phyloP scores from a whole-genome alignment of 768 basidiomycete species.

The Leccinum aurantiacum region DNA sequence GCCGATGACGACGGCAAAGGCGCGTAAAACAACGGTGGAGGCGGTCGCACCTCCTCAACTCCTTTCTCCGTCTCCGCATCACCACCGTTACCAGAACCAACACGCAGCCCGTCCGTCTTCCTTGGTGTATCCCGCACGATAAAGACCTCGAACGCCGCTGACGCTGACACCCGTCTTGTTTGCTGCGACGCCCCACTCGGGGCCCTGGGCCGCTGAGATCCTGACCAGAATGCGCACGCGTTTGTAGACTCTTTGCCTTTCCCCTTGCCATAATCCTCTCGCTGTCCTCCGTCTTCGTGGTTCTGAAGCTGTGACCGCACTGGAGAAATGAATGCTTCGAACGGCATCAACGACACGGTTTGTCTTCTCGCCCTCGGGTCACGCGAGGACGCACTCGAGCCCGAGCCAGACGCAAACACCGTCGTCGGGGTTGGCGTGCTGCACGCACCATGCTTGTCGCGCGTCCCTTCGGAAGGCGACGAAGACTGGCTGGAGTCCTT shows the following conservation, averaged over 20 bases:
- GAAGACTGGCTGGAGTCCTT: neutral
- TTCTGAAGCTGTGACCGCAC: neutral
- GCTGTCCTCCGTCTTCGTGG: neutral
- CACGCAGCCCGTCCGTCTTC: neutral
- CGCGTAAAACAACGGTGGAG: neutral
- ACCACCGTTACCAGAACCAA: neutral
- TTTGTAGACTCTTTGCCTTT: neutral
- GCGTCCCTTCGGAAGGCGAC: neutral
- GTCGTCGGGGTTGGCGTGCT: conserved; percentile 4
- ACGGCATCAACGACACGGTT: conserved; percentile 2
- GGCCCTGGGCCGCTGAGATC: neutral
- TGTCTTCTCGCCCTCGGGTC: neutral
- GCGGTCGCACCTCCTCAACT: neutral
- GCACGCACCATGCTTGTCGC: neutral
- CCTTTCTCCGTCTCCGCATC: neutral
- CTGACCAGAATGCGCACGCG: neutral
- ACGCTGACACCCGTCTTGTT: conserved; percentile 13
- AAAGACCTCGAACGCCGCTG: conserved; percentile 18
- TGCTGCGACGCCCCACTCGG: neutral
- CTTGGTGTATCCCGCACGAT: conserved; percentile 15
- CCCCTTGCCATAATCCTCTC: neutral
- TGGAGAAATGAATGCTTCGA: conserved; percentile 27
- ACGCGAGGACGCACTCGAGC: neutral
- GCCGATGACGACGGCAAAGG: neutral
- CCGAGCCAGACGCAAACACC: neutral